Conservation (phyloP, 768 basidiomycete species). For the Cystofilobasidium bisporidii region DNA sequence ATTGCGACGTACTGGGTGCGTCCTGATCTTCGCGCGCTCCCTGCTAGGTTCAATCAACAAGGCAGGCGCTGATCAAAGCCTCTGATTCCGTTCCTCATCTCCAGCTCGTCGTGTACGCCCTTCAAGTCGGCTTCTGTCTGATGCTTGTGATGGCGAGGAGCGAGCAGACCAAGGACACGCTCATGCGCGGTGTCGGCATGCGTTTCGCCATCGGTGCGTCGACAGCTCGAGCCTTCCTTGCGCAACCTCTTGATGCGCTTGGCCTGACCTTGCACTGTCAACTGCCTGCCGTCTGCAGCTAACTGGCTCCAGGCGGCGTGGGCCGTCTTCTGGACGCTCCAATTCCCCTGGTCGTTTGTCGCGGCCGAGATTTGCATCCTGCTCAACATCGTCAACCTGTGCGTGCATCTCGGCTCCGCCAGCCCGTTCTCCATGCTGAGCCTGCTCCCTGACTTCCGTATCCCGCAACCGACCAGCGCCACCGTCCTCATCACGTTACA, state of each 20-base stretch:
- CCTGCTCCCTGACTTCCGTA: background rate
- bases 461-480: slow-evolving; percentile 43
- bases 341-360: slow-evolving; percentile 53
- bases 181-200: slow-evolving; percentile 70
- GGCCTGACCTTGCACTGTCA: too few relatives aligned
- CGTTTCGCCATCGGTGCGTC: slow-evolving; percentile 52
- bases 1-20: slow-evolving; percentile 40
- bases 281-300: slow-evolving; percentile 32
- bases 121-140: slow-evolving; percentile 72
- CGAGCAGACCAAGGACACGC: slow-evolving; percentile 67
- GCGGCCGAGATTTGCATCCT: slow-evolving; percentile 63
- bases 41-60: too few relatives aligned
- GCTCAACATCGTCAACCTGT: slow-evolving; percentile 57
- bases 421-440: background rate
- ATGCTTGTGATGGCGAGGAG: slow-evolving; percentile 62
- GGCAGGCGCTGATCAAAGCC: slow-evolving; percentile 25
- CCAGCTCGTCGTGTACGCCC: slow-evolving; percentile 52
- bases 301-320: slow-evolving; percentile 74
- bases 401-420: slow-evolving; percentile 15
- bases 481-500: slow-evolving; percentile 72
- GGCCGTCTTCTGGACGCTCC: slow-evolving; percentile 63
- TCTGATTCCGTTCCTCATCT: background rate
- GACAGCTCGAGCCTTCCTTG: too few relatives aligned
- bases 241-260: background rate
- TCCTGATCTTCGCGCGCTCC: slow-evolving; percentile 32